Percentiles rank a stretch among this genome's conserved stretches.
phyloP scores from a whole-genome alignment of 768 basidiomycete genomes.

The Tephrocybe sp. region DNA sequence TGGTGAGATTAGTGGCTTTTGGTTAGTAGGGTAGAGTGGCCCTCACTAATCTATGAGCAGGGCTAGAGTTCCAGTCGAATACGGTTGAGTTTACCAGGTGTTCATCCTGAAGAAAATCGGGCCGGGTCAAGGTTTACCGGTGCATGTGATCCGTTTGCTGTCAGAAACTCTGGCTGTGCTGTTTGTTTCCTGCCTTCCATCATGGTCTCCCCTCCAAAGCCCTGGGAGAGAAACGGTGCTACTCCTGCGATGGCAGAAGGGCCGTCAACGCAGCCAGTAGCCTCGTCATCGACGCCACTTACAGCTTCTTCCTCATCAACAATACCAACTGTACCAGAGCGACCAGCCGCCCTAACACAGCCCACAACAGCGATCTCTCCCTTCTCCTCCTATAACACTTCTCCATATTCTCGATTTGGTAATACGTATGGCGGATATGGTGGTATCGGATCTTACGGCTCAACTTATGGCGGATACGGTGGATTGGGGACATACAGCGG shows the following conservation, averaged over 20 bases:
- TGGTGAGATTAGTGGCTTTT: no score
- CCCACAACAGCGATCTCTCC: slow-evolving; percentile 40
- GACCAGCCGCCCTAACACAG: slow-evolving; percentile 54
- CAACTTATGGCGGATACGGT: slow-evolving; percentile 13
- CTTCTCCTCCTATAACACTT: slow-evolving; percentile 37
- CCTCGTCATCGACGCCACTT: slow-evolving; percentile 26
- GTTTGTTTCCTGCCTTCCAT: slow-evolving; percentile 10
- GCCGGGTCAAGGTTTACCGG: not conserved
- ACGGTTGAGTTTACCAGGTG: no score
- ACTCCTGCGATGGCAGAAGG: slow-evolving; percentile 27
- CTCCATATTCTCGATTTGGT: slow-evolving; percentile 43
- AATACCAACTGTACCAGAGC: slow-evolving; percentile 49
- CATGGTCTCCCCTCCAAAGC: slow-evolving; percentile 87
- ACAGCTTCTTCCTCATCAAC: slow-evolving; percentile 20
- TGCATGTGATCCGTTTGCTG: slow-evolving; percentile 6
- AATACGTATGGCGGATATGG: slow-evolving; percentile 31
- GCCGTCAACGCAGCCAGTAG: slow-evolving; percentile 24
- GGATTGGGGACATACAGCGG: slow-evolving; percentile 21
- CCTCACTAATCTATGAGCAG: no score
- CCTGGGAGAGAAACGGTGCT: slow-evolving; percentile 72
- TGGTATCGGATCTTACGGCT: slow-evolving; percentile 30
- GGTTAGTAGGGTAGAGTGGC: no score
- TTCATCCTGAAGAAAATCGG: no score
- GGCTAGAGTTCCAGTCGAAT: no score
- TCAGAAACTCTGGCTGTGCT: not conserved